Evolutionary conservation across 305 asterid species (phyloP).

Genomic region (Petunia hybrid): DNA sequence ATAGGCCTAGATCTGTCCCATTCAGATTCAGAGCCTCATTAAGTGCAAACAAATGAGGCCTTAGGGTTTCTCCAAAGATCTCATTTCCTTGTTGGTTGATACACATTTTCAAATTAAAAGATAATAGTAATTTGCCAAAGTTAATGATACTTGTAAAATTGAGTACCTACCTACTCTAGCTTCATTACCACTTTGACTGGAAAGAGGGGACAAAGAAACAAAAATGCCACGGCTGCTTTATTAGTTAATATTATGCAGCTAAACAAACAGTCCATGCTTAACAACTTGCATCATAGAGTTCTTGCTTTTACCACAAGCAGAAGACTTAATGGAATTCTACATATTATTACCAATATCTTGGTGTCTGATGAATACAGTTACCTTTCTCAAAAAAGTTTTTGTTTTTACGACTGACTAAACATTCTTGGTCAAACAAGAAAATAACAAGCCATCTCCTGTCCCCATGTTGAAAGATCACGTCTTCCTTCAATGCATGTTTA

Average conservation of each 20-base stretch:
- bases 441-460: background rate
- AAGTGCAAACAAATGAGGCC: no score
- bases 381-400: background rate
- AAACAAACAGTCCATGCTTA: background rate
- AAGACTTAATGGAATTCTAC: no score
- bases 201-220: slow-evolving; percentile 12
- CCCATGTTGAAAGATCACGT: background rate
- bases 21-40: no score
- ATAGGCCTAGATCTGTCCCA: no score
- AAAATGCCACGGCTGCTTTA: background rate
- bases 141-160: background rate
- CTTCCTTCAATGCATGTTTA: background rate
- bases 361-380: no score
- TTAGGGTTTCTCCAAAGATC: background rate
- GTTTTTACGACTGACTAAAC: background rate
- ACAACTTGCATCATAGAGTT: background rate
- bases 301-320: background rate
- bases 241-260: background rate
- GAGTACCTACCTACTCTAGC: background rate
- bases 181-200: background rate
- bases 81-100: no score
- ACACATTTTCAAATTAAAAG: background rate
- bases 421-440: background rate
- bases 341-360: no score
- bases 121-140: background rate